Evolutionary conservation across 2,329 filamentous ascomycete species (phyloP), one percentile per base, ranked within the genome.

Genomic region (Diaporthe velutina): DNA sequence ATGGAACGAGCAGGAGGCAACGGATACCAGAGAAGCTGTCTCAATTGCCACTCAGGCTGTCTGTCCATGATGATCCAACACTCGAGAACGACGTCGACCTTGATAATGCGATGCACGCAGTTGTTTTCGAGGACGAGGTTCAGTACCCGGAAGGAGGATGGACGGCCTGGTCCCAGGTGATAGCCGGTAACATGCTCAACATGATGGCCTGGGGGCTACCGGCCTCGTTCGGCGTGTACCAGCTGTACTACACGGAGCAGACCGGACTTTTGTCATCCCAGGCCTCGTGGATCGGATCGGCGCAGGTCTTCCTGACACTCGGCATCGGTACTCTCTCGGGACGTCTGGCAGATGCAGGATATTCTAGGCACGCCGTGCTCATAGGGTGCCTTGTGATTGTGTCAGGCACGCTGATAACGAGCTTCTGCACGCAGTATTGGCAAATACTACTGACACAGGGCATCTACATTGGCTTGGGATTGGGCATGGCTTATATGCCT

Each of bases 361-460:
- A 88, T 78, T 81, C 84, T 25, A 81, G 82, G n/a, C 79, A 82
- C 42, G 85, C 86, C 4, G 82, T 88, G 38, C 77, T 81, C 3
- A 80, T 76, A 1, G 88, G 88, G 5, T 84, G 83, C 25, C 78
- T 83, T 40, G 78, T 89, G 19, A 83, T 85, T 22, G 83, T 88
- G 6, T 76, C 86, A 2, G 88, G 88, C 35, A 85, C 87, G 22
- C 86, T 91, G 77, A 85, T 86, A 81, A 88, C 86, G 2, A 87
- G 86, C 73, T 75, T 87, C 6, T 83, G 82, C 55, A 83, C 79
- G 9, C 77, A 81, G 67, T 90, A 90, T 81, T 90, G 86, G 86
- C 87, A 90, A 77, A 83, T 90, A 54, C 82, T 91, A 50, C 82
- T 91, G 17, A 83, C 87, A 1, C 90, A 91, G 79, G 90, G 89